These are phyloP conservation scores for Linnemannia hyalina DNA, from an alignment of 192 early-diverging fungal genomes.

Conservation along the genomic window DNA sequence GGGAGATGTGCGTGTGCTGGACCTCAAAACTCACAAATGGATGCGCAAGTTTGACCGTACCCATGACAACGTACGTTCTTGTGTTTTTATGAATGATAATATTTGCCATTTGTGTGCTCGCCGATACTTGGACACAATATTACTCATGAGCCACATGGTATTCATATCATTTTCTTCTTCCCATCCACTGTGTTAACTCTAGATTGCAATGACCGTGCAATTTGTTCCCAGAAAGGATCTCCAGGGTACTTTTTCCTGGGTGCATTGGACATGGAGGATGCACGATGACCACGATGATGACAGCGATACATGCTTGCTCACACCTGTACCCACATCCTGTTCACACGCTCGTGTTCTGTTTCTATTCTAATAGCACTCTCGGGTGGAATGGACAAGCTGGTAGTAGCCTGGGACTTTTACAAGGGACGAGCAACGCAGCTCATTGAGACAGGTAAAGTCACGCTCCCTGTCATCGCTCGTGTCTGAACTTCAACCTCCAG, in stretches of 20 bases:
- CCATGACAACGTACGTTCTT: slow-evolving; percentile 60
- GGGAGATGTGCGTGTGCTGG: slow-evolving; percentile 62
- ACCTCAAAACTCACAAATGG: slow-evolving; percentile 60
- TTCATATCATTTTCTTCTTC: not conserved
- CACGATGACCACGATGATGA: not conserved
- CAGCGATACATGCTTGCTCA: not conserved
- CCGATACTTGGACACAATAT: not conserved
- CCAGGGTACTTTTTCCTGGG: slow-evolving; percentile 48
- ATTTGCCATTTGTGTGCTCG: slow-evolving; percentile 9
- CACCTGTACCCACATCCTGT: not conserved
- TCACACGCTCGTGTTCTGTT: not conserved
- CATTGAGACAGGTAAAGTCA: slow-evolving; percentile 57
- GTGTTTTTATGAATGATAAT: slow-evolving; percentile 6
- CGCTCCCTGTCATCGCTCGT: too few relatives aligned
- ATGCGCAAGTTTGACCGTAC: slow-evolving; percentile 55
- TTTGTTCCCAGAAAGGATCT: slow-evolving; percentile 62
- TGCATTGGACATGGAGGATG: not conserved
- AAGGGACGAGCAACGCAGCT: slow-evolving; percentile 49
- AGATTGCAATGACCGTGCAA: slow-evolving; percentile 66
- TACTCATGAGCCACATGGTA: not conserved
- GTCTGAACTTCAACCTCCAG: too few relatives aligned
- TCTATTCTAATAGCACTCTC: slow-evolving; percentile 55
- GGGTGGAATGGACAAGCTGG: slow-evolving; percentile 65
- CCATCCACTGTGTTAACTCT: not conserved
- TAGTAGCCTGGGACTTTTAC: slow-evolving; percentile 65